Evolutionary conservation across 2,329 filamentous ascomycete species (phyloP).

Genomic region (Scedosporium dehoogii): DNA sequence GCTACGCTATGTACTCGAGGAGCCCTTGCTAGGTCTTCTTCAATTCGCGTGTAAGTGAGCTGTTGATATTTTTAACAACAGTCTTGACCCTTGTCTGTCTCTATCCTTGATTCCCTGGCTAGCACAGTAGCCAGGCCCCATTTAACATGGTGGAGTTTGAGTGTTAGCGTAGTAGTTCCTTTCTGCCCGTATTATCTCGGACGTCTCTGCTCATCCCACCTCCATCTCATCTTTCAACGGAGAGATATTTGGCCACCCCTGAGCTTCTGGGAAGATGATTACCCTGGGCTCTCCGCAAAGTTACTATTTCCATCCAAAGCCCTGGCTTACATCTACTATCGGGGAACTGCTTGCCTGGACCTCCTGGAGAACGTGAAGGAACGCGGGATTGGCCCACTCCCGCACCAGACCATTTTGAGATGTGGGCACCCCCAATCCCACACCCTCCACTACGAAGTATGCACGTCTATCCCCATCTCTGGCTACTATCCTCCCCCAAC

Average conservation of each 20-base stretch:
- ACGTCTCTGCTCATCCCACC: too few relatives aligned
- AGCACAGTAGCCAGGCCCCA: too few relatives aligned
- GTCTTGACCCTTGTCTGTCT: background rate
- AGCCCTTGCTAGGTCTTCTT: too few relatives aligned
- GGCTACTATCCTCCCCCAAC: background rate
- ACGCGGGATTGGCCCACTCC: background rate
- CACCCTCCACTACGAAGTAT: too few relatives aligned
- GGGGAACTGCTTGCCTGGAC: background rate
- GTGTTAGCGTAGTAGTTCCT: too few relatives aligned
- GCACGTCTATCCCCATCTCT: background rate
- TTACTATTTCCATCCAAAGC: background rate
- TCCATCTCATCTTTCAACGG: background rate
- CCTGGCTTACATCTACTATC: background rate
- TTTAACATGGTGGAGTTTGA: too few relatives aligned
- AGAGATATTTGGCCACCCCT: background rate
- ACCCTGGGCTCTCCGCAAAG: background rate
- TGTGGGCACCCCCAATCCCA: too few relatives aligned
- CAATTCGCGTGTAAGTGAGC: background rate
- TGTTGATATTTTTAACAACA: background rate
- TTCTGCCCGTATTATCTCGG: too few relatives aligned
- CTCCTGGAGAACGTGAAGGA: background rate
- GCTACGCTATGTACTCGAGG: too few relatives aligned
- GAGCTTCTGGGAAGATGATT: background rate
- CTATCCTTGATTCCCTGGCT: too few relatives aligned
- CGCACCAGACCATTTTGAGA: background rate